These are phyloP conservation scores for Tetrapyrgos nigripes DNA, from an alignment of 1,284 basidiomycete species.

Conservation along the genomic window DNA sequence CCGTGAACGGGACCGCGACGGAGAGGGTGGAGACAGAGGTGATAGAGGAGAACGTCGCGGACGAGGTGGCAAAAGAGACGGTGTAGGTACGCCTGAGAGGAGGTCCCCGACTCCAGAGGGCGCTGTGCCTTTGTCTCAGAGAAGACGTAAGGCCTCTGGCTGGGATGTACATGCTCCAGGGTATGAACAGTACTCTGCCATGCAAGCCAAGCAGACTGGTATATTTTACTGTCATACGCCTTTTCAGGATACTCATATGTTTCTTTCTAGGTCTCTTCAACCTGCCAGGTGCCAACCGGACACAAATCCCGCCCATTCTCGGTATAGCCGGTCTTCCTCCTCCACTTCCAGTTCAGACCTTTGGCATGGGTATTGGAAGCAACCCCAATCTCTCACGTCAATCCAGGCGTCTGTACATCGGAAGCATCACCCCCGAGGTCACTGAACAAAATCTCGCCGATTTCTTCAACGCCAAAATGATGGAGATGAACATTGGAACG, in stretches of 20 bases:
- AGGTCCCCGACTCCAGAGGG: constrained; percentile 93
- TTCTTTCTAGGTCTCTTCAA: constrained; percentile 80
- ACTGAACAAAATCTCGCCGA: constrained; percentile 89
- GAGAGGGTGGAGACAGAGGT: constrained; percentile 35
- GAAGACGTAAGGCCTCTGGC: constrained; percentile 86
- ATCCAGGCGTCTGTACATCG: constrained; percentile 94
- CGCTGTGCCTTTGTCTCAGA: constrained; percentile 82
- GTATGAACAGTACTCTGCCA: constrained; percentile 92
- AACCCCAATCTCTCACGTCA: constrained; percentile 90
- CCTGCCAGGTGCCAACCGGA: constrained; percentile 89
- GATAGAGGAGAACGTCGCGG: constrained; percentile 49
- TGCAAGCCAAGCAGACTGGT: constrained; percentile 98
- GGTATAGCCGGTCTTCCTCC: constrained; percentile 80
- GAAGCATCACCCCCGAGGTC: constrained; percentile 91
- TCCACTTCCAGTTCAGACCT: constrained; percentile 82
- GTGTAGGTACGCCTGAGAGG: constrained; percentile 66
- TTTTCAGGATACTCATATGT: constrained; percentile 4
- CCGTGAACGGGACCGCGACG: constrained; percentile 30
- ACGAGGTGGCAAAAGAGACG: constrained; percentile 50
- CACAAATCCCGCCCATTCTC: constrained; percentile 83
- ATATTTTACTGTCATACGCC: constrained; percentile 25
- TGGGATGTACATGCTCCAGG: constrained; percentile 98
- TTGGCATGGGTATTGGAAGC: constrained; percentile 84
- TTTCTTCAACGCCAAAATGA: constrained; percentile 97
- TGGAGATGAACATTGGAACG: constrained; percentile 87